Conservation (phyloP, 805 yeast species). For the Metschnikowia drakensbergensis region DNA sequence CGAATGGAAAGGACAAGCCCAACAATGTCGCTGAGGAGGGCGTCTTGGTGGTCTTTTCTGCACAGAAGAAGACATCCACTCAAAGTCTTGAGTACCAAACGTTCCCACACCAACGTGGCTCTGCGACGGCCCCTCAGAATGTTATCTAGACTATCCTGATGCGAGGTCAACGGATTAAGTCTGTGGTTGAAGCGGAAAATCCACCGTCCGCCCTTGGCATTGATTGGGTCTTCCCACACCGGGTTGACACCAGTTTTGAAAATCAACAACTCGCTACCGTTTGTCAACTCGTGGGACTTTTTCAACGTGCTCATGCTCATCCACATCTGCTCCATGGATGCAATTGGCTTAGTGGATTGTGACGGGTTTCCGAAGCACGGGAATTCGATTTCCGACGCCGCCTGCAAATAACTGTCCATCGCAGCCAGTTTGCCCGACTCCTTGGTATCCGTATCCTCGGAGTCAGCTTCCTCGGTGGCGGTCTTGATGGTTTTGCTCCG, state of each 20-base stretch:
- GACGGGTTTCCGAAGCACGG: constrained; percentile 22
- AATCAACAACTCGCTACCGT: constrained; percentile 51
- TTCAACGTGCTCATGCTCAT: constrained; percentile 37
- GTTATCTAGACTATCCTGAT: constrained; percentile 18
- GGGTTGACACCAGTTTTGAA: constrained; percentile 61
- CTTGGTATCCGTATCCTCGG: constrained; percentile 13
- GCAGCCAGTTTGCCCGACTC: constrained; percentile 22
- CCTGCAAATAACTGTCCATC: constrained; percentile 44
- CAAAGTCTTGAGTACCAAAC: constrained; percentile 48
- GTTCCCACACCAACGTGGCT: constrained; percentile 50
- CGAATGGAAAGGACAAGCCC: constrained; percentile 61
- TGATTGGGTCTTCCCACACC: constrained; percentile 64
- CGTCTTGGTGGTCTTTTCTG: constrained; percentile 31
- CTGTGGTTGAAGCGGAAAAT: constrained; percentile 47
- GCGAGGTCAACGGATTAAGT: constrained; percentile 12
- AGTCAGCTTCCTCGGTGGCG: constrained; percentile 13
- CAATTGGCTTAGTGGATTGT: constrained; percentile 30
- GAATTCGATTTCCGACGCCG: constrained; percentile 43
- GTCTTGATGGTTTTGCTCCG: constrained; percentile 25
- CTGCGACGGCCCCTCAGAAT: constrained; percentile 28
- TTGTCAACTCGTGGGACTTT: constrained; percentile 34
- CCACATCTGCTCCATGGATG: constrained; percentile 54
- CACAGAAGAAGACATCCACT: constrained; percentile 49
- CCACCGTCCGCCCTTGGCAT: constrained; percentile 62
- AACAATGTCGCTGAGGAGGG: constrained; percentile 48